Percentiles rank a stretch among this genome's conserved stretches.
These are phyloP conservation scores for Trichoderma atroviride DNA, from an alignment of 2,329 filamentous ascomycete genomes.

Conservation along the genomic window DNA sequence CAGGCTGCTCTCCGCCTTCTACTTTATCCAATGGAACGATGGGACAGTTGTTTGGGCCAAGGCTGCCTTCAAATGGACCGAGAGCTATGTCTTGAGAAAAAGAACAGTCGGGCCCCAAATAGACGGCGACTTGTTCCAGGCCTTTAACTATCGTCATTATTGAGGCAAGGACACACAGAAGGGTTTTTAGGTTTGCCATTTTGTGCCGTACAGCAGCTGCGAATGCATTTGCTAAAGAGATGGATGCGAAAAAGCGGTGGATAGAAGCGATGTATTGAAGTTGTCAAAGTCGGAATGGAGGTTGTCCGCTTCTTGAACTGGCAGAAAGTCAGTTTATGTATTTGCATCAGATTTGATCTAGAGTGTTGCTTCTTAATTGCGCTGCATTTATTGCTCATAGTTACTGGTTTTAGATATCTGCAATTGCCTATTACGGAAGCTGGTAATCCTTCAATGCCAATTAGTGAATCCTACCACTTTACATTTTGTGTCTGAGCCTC, in stretches of 20 bases:
- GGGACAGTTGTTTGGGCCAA: background rate
- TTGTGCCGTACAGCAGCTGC: background rate
- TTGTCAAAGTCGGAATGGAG: background rate
- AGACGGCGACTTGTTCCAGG: background rate
- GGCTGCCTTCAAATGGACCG: background rate
- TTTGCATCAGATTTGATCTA: background rate
- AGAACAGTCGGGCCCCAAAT: background rate
- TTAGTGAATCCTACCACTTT: background rate
- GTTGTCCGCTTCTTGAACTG: background rate
- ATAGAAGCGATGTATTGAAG: background rate
- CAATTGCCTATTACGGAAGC: background rate
- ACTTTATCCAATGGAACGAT: background rate
- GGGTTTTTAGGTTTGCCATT: background rate
- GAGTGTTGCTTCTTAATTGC: background rate
- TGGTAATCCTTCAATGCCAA: background rate
- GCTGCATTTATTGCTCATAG: background rate
- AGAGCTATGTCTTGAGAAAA: background rate
- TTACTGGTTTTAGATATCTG: background rate
- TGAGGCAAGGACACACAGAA: background rate
- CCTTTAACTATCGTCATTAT: background rate
- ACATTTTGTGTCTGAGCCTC: background rate
- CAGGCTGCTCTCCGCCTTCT: background rate
- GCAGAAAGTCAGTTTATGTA: background rate
- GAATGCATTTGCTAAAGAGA: background rate
- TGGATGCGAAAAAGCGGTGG: background rate